phyloP scores from a whole-genome alignment of 2,329 filamentous ascomycete genomes.

The Fusarium sp. region DNA sequence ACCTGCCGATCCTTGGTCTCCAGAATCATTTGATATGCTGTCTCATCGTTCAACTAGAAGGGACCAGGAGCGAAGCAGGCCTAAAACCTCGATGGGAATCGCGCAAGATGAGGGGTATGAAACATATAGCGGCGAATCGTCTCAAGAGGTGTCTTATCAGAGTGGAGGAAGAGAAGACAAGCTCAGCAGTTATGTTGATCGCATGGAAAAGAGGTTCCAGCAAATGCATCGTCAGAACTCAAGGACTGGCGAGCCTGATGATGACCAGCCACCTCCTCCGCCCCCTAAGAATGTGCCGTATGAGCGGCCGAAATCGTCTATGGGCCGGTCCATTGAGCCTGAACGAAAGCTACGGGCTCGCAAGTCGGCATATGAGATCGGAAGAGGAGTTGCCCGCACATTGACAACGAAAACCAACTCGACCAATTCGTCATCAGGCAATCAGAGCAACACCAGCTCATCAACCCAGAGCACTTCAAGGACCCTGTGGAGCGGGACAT shows the following conservation, averaged over 20 bases:
- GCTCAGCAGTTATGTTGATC: conserved; percentile 85
- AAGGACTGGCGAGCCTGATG: conserved; percentile 51
- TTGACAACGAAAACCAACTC: conserved; percentile 89
- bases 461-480: conserved; percentile 82
- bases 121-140: conserved; percentile 65
- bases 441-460: conserved; percentile 76
- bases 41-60: conserved; percentile 42
- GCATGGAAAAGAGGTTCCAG: conserved; percentile 86
- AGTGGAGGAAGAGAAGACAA: conserved; percentile 62
- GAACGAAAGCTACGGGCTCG: conserved; percentile 66
- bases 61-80: conserved; percentile 47
- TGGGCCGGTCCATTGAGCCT: conserved; percentile 53
- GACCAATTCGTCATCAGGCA: conserved; percentile 79
- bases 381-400: conserved; percentile 76
- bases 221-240: conserved; percentile 72
- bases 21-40: conserved; percentile 79
- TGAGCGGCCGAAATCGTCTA: conserved; percentile 67
- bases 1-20: conserved; percentile 83
- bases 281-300: conserved; percentile 61
- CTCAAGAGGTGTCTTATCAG: conserved; percentile 56
- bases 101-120: conserved; percentile 69
- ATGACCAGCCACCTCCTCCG: conserved; percentile 69
- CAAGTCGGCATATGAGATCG: conserved; percentile 83
- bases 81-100: conserved; percentile 80
- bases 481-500: conserved; percentile 93